Evolutionary conservation across 371 early-diverging fungal genomes (phyloP), one percentile per base, ranked within the genome.

Genomic region (Chytridium lagenaria): DNA sequence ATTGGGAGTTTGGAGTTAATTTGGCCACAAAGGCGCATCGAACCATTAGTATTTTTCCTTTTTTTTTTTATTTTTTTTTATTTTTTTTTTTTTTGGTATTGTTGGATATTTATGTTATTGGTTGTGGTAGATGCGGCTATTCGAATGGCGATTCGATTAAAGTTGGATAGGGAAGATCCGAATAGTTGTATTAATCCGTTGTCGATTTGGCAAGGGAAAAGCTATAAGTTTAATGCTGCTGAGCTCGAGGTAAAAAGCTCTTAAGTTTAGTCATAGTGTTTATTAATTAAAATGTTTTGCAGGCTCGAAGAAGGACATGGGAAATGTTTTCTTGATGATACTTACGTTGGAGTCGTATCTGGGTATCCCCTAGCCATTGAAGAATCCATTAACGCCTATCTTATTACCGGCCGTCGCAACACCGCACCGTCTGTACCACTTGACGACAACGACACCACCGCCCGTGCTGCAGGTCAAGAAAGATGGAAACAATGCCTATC

Each of bases 271-370:
- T 30, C 57, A 19, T 55, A 7, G 22, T 44, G 7, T 26, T 26
- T 10, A 30, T 26, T 23, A 23, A 26, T 34, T 34, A 34, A 26
- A 15, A 36, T 33, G 33, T 63, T 37, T 2, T 37, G 7, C 36
- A 69, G 52, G 74, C 40, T 2, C 70, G 75, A 1, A 59, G 75
- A 5, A 64, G 70, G 50, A 34, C 65, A 1, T 75, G 75, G 75
- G 70, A 57, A 63, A 16, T 75, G 75, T 50, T 3, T 75, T 3
- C 33, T 70, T n/a, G 39, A 70, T 38, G 75, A 75, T 33, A 75
- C 75, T 3, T 70, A 57, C 33, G 50, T 51, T 36, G 75, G 75
- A 10, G 30, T 61, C 0, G 70, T 66, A 2, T 70, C 70, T 3
- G 75, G 70, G 5, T 59, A 61, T 10, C 70, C 70, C 15, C 59